These are phyloP conservation scores for Botrytis deweyae DNA, from an alignment of 2,329 filamentous ascomycete species.

Conservation along the genomic window DNA sequence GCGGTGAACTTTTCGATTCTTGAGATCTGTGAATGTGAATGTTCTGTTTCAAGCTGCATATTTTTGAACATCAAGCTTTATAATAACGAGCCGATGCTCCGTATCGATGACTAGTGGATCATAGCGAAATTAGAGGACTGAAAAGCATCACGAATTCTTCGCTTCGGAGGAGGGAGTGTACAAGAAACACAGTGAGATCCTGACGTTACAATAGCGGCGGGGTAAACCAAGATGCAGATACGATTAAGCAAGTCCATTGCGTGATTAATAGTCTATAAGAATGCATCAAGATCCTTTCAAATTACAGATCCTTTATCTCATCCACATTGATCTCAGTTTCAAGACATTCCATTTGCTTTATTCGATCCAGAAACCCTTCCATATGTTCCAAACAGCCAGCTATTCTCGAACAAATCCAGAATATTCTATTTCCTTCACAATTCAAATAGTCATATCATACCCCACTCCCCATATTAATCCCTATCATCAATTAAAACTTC, in stretches of 20 bases:
- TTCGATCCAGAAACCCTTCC: neutral
- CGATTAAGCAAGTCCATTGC: neutral
- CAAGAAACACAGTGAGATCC: neutral
- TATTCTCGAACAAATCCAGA: neutral
- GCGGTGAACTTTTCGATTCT: neutral
- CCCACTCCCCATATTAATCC: too few species aligned
- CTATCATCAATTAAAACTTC: neutral
- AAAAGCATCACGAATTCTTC: neutral
- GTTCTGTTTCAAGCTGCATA: neutral
- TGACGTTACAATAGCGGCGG: neutral
- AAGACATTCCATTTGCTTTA: neutral
- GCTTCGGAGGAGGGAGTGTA: neutral
- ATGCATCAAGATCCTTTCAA: neutral
- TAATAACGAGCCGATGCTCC: neutral
- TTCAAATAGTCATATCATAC: too few species aligned
- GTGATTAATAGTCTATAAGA: neutral
- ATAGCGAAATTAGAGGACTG: neutral
- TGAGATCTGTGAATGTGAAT: neutral
- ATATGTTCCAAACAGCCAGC: neutral
- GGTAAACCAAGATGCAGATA: neutral
- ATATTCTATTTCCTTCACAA: neutral
- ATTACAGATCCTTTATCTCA: neutral
- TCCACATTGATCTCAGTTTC: neutral
- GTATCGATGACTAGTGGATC: neutral
- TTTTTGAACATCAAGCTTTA: neutral